Evolutionary conservation across 176 grass and related monocot species (phyloP), one percentile per base, ranked within the genome.

Genomic region (Oryza longistaminata): DNA sequence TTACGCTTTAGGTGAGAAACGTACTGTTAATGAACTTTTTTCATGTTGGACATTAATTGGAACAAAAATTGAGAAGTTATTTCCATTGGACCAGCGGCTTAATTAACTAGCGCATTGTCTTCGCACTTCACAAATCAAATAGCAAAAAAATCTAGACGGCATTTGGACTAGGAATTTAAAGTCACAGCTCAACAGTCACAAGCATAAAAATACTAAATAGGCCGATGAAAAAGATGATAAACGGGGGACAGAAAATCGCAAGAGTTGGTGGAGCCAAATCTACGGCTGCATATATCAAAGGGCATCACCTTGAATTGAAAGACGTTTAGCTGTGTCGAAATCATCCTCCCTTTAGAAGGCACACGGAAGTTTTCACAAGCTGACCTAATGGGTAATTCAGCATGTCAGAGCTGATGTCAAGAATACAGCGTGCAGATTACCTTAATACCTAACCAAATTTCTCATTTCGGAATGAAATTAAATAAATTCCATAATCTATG

Each of bases 111-210:
- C 17, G 24, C 83, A 45, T 45, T 31, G 7, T 85, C 83, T 0
- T 78, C 35, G 2, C 24, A 31, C 3, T 17, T 71, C 37, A 64
- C 74, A 78, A n/a, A 71, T 71, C 66, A 46, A 19, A 19, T 46
- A 62, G 66, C 17, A 62, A 68, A 73, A 73, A 73, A 40, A 79
- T 79, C 39, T 80, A 6, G 37, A 29, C n/a, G n/a, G 26, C 19
- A 26, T 26, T 19, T 65, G 24, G 1, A 66, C 53, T 25, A 46
- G 16, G 16, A 0, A 78, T 6, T 37, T 37, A 37, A 37, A 37
- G 35, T 37, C 35, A 37, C 35, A 37, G 35, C 35, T 37, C 35
- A 37, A 5, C 6, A 80, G n/a, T 21, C 73, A 40, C 33, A 10
- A 10, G n/a, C 4, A 55, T 21, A 7, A 43, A 58, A 77, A 31